Conservation (phyloP, 2,329 filamentous ascomycete genomes). For the Aspergillus nomiae region DNA sequence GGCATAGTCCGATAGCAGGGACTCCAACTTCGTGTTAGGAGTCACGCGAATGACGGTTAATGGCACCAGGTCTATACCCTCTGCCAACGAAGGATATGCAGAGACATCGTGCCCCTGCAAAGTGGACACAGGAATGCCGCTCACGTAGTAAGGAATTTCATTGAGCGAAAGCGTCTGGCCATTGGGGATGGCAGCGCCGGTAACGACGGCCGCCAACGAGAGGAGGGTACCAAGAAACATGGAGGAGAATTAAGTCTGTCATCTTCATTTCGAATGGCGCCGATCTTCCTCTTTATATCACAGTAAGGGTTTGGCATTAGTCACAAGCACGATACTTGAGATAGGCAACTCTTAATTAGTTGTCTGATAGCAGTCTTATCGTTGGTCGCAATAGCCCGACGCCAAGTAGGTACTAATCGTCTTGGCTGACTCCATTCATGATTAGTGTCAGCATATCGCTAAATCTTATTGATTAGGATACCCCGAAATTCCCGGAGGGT, state of each 20-base stretch:
- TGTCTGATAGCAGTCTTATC: background rate
- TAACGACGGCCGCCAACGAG: slow-evolving; percentile 1
- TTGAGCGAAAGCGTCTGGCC: slow-evolving; percentile 19
- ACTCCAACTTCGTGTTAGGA: slow-evolving; percentile 4
- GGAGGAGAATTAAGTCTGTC: background rate
- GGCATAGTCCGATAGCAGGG: slow-evolving; percentile 14
- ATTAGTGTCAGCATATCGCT: background rate
- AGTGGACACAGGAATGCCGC: slow-evolving; percentile 19
- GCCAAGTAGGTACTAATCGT: slow-evolving; percentile 4
- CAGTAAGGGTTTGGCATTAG: background rate
- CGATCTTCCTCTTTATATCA: background rate
- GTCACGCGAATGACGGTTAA: slow-evolving; percentile 20
- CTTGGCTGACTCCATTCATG: background rate
- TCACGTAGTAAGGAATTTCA: slow-evolving; percentile 35
- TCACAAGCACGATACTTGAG: background rate
- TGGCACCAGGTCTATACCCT: slow-evolving; percentile 16
- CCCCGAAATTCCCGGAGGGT: background rate
- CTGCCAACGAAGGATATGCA: background rate
- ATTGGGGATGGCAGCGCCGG: slow-evolving; percentile 6
- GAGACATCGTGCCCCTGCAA: slow-evolving; percentile 1
- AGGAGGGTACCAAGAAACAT: slow-evolving; percentile 5
- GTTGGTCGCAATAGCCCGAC: background rate
- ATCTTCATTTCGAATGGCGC: background rate
- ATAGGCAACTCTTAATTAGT: background rate
- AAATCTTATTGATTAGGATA: background rate